Evolutionary conservation across 306 rosid species (phyloP).

Genomic region (Amphicarpaea edgeworthii): DNA sequence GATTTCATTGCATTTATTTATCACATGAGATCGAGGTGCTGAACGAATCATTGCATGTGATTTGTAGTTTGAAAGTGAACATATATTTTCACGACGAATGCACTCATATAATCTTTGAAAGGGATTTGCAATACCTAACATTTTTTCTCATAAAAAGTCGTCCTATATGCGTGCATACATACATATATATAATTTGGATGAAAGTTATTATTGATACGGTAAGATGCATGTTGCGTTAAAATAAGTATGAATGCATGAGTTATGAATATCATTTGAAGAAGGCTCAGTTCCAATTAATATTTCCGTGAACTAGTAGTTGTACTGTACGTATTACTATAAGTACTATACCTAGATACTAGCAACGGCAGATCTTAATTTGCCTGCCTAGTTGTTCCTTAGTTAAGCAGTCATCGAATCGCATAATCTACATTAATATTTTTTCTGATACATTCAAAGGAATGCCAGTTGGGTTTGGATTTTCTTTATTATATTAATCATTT

Average conservation of each 20-base stretch:
- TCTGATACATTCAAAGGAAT: constrained; percentile 68
- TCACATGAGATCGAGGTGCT: constrained; percentile 6
- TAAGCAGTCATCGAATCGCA: constrained; percentile 55
- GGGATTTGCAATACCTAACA: constrained; percentile 23
- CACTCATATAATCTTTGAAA: constrained; percentile 16
- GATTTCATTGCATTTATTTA: neutral
- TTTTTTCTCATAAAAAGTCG: neutral
- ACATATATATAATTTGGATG: too few relatives aligned
- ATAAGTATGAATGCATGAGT: too few relatives aligned
- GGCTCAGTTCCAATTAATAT: too few relatives aligned
- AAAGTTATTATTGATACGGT: too few relatives aligned
- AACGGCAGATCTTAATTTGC: constrained; percentile 33
- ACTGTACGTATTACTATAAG: neutral
- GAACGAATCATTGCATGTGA: constrained; percentile 43
- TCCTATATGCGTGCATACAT: neutral
- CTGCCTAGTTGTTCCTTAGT: constrained; percentile 49
- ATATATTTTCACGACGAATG: neutral
- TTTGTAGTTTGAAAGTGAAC: neutral
- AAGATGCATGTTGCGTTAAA: too few relatives aligned
- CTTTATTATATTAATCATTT: constrained; percentile 39
- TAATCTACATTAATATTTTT: constrained; percentile 54
- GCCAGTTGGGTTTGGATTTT: constrained; percentile 65
- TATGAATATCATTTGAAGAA: too few relatives aligned
- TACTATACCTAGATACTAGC: neutral
- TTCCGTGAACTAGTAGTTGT: constrained; percentile 25